These are phyloP conservation scores for Cystofilobasidium capitatum DNA, from an alignment of 768 basidiomycete species.

Conservation along the genomic window DNA sequence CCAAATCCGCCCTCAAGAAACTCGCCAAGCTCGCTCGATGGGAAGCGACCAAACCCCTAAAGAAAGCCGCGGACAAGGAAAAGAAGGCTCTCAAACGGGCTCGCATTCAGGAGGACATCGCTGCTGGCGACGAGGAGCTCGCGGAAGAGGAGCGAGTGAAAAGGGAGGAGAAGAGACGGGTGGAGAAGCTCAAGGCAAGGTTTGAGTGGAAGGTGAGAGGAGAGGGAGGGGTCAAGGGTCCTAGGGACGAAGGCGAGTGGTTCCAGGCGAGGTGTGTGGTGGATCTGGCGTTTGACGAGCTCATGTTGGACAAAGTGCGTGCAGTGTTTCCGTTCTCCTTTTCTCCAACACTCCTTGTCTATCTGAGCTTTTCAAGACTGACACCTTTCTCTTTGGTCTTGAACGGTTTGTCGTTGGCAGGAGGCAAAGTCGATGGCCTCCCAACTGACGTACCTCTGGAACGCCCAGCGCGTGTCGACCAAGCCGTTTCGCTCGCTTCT, in stretches of 20 bases:
- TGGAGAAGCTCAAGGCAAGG: constrained; percentile 11
- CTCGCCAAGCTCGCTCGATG: constrained; percentile 51
- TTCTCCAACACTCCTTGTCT: neutral
- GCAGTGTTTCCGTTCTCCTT: neutral
- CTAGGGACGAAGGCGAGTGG: constrained; percentile 37
- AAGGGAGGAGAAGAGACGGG: constrained; percentile 31
- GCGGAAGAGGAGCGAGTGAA: constrained; percentile 37
- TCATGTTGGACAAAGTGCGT: constrained; percentile 51
- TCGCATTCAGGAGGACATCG: constrained; percentile 41
- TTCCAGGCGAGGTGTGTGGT: constrained; percentile 43
- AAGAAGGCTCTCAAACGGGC: constrained; percentile 53
- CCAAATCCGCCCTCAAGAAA: neutral
- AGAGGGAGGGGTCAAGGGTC: constrained; percentile 54
- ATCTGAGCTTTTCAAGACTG: neutral
- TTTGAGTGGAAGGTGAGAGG: constrained; percentile 23
- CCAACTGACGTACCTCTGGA: constrained; percentile 86
- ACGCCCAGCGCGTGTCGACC: constrained; percentile 64
- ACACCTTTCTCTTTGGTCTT: neutral
- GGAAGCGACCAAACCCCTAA: too few relatives aligned
- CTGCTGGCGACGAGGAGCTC: constrained; percentile 39
- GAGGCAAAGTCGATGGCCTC: constrained; percentile 81
- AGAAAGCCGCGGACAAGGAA: constrained; percentile 47
- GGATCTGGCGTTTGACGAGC: constrained; percentile 84
- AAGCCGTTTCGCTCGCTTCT: constrained; percentile 62
- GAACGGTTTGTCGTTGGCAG: too few relatives aligned